These are phyloP conservation scores for Podila minutissima DNA, from an alignment of 192 early-diverging fungal genomes.

Conservation along the genomic window DNA sequence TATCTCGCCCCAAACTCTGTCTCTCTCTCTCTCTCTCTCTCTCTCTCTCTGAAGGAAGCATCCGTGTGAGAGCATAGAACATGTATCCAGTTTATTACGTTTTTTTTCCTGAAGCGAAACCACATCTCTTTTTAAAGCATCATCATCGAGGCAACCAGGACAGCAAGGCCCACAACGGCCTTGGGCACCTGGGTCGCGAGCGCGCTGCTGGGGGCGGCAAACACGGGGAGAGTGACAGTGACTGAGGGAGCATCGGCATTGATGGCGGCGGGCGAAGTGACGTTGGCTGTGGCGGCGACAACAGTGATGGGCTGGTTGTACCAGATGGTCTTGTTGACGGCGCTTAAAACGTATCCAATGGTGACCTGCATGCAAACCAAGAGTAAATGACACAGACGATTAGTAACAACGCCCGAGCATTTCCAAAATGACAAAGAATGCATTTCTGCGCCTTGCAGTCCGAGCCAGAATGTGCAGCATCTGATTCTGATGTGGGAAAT, in stretches of 20 bases:
- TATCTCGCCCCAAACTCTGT: too few species aligned
- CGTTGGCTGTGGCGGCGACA: constrained; percentile 10
- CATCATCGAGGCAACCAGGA: constrained; percentile 23
- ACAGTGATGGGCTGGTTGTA: constrained; percentile 34
- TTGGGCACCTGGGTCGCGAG: constrained; percentile 24
- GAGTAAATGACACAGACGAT: not conserved
- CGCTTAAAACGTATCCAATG: constrained; percentile 25
- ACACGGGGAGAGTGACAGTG: constrained; percentile 20
- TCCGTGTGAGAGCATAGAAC: too few species aligned
- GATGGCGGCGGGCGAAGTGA: constrained; percentile 14
- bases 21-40: too few species aligned
- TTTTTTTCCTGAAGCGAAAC: not conserved
- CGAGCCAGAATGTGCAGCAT: too few species aligned
- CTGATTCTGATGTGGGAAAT: not conserved
- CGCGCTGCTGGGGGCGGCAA: constrained; percentile 13
- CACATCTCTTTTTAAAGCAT: constrained; percentile 11
- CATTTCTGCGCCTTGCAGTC: too few species aligned
- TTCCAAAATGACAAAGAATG: not conserved
- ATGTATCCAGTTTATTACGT: not conserved
- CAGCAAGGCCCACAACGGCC: constrained; percentile 14
- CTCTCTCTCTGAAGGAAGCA: too few species aligned
- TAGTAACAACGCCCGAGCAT: not conserved
- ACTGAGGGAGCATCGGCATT: constrained; percentile 9
- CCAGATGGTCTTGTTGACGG: constrained; percentile 12
- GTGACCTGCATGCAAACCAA: constrained; percentile 10